Evolutionary conservation across 2,329 filamentous ascomycete species (phyloP).

Genomic region (Monilinia fructigena): DNA sequence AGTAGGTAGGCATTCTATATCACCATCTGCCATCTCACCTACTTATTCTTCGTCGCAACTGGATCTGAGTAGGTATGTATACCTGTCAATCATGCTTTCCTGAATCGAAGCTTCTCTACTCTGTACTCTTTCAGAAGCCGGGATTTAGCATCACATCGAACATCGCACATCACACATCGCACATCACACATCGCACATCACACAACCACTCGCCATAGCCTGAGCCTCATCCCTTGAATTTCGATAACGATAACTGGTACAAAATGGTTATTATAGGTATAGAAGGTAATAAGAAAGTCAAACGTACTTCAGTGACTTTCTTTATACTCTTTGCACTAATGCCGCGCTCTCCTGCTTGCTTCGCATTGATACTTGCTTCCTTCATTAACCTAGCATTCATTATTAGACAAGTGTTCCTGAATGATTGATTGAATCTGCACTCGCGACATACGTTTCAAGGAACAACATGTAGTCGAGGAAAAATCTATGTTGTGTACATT

Average conservation of each 20-base stretch:
- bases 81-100: background rate
- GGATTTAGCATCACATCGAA: background rate
- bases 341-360: slow-evolving; percentile 68
- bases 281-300: background rate
- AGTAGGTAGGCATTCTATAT: background rate
- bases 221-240: slow-evolving; percentile 22
- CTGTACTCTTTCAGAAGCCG: background rate
- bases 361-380: slow-evolving; percentile 74
- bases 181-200: background rate
- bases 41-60: background rate
- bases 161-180: background rate
- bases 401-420: slow-evolving; percentile 8
- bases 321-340: slow-evolving; percentile 74
- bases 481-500: slow-evolving; percentile 59
- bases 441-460: slow-evolving; percentile 58
- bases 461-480: slow-evolving; percentile 84
- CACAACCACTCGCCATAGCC: background rate
- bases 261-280: slow-evolving; percentile 10
- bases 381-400: slow-evolving; percentile 63
- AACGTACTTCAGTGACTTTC: slow-evolving; percentile 71
- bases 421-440: background rate
- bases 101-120: background rate
- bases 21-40: background rate
- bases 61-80: background rate
- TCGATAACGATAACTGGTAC: slow-evolving; percentile 16